Percentiles rank a stretch among this genome's conserved stretches.
phyloP scores from a whole-genome alignment of 2,329 filamentous ascomycete genomes.

The Talaromyces sp. region DNA sequence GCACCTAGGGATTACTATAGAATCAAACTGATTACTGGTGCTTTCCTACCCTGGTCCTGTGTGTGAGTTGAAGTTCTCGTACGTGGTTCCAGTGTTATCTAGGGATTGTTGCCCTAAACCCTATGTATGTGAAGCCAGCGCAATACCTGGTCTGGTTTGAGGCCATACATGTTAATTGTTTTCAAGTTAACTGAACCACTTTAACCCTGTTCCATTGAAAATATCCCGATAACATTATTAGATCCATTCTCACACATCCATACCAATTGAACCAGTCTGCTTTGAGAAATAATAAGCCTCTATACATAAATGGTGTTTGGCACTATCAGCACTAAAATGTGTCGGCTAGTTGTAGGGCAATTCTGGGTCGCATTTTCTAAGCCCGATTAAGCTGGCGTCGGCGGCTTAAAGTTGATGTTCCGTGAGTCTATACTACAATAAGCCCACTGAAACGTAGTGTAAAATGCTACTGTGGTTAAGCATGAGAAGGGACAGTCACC shows the following conservation, averaged over 20 bases:
- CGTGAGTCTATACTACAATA: neutral
- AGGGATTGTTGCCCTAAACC: too few species aligned
- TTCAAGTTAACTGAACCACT: neutral
- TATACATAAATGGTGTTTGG: neutral
- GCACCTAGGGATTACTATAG: too few species aligned
- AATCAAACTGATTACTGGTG: too few species aligned
- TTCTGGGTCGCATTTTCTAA: neutral
- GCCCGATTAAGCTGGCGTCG: neutral
- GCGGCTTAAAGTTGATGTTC: neutral
- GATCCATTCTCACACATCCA: neutral
- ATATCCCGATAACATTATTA: neutral
- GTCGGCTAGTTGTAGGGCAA: neutral
- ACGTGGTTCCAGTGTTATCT: too few species aligned
- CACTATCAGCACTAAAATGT: neutral
- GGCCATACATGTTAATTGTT: too few species aligned
- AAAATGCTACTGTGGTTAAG: neutral
- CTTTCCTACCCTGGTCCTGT: too few species aligned
- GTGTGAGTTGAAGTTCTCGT: too few species aligned
- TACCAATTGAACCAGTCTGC: neutral
- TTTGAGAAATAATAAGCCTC: neutral
- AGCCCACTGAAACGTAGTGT: neutral
- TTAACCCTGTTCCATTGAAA: neutral
- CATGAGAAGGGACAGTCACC: neutral
- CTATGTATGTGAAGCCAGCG: too few species aligned
- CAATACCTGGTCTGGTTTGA: too few species aligned